Evolutionary conservation across 2,329 filamentous ascomycete genomes (phyloP).

Genomic region (Sclerotinia trifoliorum): DNA sequence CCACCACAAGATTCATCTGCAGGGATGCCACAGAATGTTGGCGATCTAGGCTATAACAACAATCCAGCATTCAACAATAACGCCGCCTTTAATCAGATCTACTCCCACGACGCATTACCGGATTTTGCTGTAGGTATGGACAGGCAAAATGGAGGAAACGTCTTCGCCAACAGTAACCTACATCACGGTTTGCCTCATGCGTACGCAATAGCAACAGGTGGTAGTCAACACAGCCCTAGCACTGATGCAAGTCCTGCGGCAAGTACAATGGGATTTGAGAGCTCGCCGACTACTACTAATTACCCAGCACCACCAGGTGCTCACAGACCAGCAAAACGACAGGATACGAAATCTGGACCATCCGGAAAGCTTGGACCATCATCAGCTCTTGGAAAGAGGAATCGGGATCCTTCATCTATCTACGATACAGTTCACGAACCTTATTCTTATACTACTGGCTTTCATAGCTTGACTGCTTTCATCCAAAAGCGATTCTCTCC

Average conservation of each 20-base stretch:
- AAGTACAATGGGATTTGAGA: constrained; percentile 54
- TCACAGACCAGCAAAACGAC: constrained; percentile 35
- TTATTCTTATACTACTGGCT: constrained; percentile 86
- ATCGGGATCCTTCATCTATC: constrained; percentile 75
- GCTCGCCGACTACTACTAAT: constrained; percentile 48
- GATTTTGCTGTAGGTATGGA: constrained; percentile 52
- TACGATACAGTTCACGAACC: constrained; percentile 89
- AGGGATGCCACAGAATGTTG: constrained; percentile 50
- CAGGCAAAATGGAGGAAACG: constrained; percentile 44
- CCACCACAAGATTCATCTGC: constrained; percentile 61
- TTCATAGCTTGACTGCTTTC: constrained; percentile 82
- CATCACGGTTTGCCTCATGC: constrained; percentile 64
- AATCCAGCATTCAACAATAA: constrained; percentile 36
- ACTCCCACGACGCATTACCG: constrained; percentile 49
- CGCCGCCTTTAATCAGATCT: constrained; percentile 50
- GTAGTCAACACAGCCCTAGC: constrained; percentile 61
- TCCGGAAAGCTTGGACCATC: constrained; percentile 36
- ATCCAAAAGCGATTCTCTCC: constrained; percentile 75
- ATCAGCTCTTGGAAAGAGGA: constrained; percentile 49
- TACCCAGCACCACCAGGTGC: constrained; percentile 28
- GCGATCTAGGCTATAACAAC: constrained; percentile 36
- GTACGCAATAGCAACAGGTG: constrained; percentile 62
- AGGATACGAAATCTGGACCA: constrained; percentile 31
- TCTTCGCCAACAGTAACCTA: constrained; percentile 46
- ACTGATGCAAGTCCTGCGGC: constrained; percentile 62